Base-by-base conservation (phyloP, 495 filamentous ascomycete species). In the Penicillium desertorum region DNA sequence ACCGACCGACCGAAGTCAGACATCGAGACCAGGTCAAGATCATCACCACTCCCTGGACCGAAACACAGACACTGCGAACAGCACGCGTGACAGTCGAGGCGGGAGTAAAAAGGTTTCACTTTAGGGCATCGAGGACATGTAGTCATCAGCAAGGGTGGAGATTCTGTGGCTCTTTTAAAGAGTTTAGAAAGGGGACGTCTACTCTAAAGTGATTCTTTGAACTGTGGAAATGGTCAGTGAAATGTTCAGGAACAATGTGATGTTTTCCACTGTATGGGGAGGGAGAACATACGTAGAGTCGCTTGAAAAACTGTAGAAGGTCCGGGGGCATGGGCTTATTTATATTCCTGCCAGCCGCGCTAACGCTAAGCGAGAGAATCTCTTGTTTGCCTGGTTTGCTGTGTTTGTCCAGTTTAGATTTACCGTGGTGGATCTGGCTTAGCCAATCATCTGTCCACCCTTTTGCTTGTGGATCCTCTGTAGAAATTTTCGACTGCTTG, bases 171-270 rank as follows among this genome's bases (percentile, higher is more conserved):
- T 87, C 76, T 78, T 86, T 82, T 89, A 82, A 83, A 86, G 79
- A 88, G 85, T 81, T 84, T 83, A 89, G 83, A 84, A 81, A 79
- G 66, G 74, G 81, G 84, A 88, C 86, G 81, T 88, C 78, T 86
- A 89, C 87, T 90, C 87, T 89, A 90, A 90, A 90, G 87, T 89
- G 88, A 90, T 90, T 88, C 86, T 89, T 86, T 86, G 83, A 86
- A 83, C 80, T 83, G 79, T 47, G 68, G 29, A 57, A 54, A 41
- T 65, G 65, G 65, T 77, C 67, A 72, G 72, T 44, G 65, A 47
- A n/a, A 63, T 48, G 36, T 36, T 57, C 16, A 5, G 7, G 10
- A 5, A 50, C 10, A 23, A 20, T 23, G 30, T 3, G 11, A 14
- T 14, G 2, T 43, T 54, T 47, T 58, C 48, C 51, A 63, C 65